Evolutionary conservation across 331 rosid genomes (phyloP), one percentile per base, ranked within the genome.

Genomic region (Erythrophleum ivorense): DNA sequence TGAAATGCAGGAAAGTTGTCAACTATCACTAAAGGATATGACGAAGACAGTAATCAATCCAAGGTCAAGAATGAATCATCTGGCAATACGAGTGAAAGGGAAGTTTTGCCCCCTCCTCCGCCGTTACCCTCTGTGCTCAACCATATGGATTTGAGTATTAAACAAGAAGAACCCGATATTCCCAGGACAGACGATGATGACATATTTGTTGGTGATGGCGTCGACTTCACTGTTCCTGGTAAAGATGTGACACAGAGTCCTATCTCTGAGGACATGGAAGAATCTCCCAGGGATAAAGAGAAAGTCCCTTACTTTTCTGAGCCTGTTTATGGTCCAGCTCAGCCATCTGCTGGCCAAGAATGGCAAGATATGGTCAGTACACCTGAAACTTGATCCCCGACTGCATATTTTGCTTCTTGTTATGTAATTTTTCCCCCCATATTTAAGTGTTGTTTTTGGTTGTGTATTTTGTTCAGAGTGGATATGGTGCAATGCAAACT

Each of bases 131-230:
- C n/a, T n/a, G n/a, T n/a, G n/a, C n/a, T n/a, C n/a, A n/a, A n/a
- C n/a, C n/a, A n/a, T n/a, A n/a, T n/a, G n/a, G n/a, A n/a, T n/a
- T n/a, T n/a, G n/a, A n/a, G n/a, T n/a, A n/a, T n/a, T n/a, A n/a
- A n/a, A n/a, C n/a, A n/a, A n/a, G n/a, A n/a, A n/a, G n/a, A n/a
- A n/a, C n/a, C n/a, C n/a, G n/a, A n/a, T n/a, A n/a, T n/a, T n/a
- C n/a, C n/a, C 69, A 91, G 98, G 83, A 79, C 79, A 75, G 97
- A 88, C n/a, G 93, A 90, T 6, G 97, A 94, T 73, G 98, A 94
- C 90, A 92, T 94, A 81, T 94, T 94, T 87, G 88, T 88, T 6
- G 98, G 98, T 9, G 98, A 91, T 7, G 98, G 98, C 33, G 87
- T 92, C 48, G 90, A 92, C 59, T 94, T 91, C 79, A 92, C 71